phyloP scores from a whole-genome alignment of 2,329 filamentous ascomycete genomes.

The Bretziella fagacearum region DNA sequence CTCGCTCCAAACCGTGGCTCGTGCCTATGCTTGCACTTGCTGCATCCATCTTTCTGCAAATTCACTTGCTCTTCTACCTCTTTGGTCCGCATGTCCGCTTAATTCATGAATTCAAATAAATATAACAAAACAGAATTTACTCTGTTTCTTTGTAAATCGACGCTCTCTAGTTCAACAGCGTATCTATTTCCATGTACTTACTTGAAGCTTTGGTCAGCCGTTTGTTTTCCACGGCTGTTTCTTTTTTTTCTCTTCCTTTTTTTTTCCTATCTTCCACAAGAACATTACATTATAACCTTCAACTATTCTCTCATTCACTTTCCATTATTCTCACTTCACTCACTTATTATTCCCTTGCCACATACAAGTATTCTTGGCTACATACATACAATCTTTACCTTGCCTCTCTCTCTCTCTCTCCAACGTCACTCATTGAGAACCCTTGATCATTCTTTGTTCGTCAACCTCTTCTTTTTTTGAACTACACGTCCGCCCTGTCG shows the following conservation, averaged over 20 bases:
- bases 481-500: background rate
- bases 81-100: too few species aligned
- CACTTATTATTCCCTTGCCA: background rate
- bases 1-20: background rate
- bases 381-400: background rate
- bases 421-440: background rate
- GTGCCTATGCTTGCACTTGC: constrained; percentile 1
- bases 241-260: background rate
- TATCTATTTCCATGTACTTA: too few species aligned
- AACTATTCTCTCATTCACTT: background rate
- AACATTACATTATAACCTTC: background rate
- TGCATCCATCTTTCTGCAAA: background rate
- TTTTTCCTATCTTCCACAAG: background rate
- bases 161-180: too few species aligned
- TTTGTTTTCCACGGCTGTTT: background rate
- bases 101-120: too few species aligned
- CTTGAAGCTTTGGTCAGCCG: constrained; percentile 1
- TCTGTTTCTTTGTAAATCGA: too few species aligned
- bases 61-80: background rate
- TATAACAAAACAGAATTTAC: background rate
- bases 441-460: constrained; percentile 1
- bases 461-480: background rate
- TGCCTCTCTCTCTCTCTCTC: too few species aligned
- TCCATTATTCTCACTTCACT: background rate
- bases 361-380: background rate